A percentile compares a stretch with the other conserved stretches of the same genome.
Evolutionary conservation across 2,329 filamentous ascomycete species (phyloP).

Genomic region (Cercospora sp.): DNA sequence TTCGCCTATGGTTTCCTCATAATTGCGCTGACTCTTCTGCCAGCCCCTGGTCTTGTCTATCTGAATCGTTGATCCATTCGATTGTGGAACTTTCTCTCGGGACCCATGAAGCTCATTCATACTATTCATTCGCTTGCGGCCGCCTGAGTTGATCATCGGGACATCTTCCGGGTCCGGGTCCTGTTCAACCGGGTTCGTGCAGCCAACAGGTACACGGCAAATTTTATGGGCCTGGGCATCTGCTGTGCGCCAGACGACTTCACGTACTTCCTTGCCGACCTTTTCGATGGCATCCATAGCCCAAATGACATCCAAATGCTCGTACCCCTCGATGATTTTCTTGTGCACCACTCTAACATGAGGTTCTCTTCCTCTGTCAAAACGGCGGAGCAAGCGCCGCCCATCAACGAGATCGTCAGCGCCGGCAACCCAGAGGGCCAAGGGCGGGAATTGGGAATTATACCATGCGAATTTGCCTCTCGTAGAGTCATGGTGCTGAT

Average conservation of each 20-base stretch:
- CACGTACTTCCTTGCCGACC: slow-evolving; percentile 76
- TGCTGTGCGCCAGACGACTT: slow-evolving; percentile 80
- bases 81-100: not conserved
- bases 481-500: slow-evolving; percentile 33
- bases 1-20: slow-evolving; percentile 18
- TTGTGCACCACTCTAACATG: slow-evolving; percentile 76
- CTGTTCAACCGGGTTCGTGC: slow-evolving; percentile 48
- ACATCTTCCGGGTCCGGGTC: slow-evolving; percentile 29
- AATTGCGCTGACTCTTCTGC: slow-evolving; percentile 12
- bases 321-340: slow-evolving; percentile 82
- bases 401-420: slow-evolving; percentile 85
- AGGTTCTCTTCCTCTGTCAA: slow-evolving; percentile 76
- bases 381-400: slow-evolving; percentile 67
- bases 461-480: slow-evolving; percentile 70
- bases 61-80: slow-evolving; percentile 1
- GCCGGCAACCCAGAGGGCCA: slow-evolving; percentile 86
- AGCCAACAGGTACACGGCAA: slow-evolving; percentile 66
- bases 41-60: slow-evolving; percentile 18
- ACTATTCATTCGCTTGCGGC: slow-evolving; percentile 34
- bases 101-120: slow-evolving; percentile 27
- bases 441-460: slow-evolving; percentile 71
- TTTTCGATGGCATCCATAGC: slow-evolving; percentile 83
- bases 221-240: slow-evolving; percentile 54
- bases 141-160: slow-evolving; percentile 33
- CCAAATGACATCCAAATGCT: slow-evolving; percentile 94